Evolutionary conservation across 306 rosid genomes (phyloP), one percentile per base, ranked within the genome.

Genomic region (Lithocarpus polystachyus): DNA sequence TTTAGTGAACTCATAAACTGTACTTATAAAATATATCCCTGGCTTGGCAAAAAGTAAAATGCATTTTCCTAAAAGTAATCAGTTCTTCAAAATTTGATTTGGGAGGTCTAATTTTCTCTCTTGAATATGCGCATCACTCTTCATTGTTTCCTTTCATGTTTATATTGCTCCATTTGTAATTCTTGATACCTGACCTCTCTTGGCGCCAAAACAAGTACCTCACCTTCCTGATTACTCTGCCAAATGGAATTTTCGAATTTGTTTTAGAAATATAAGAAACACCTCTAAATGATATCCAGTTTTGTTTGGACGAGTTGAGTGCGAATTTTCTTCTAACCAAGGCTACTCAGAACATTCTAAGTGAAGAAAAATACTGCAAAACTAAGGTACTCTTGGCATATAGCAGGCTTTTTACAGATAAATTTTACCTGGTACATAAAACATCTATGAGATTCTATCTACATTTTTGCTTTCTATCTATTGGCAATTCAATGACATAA

Each of bases 401-500:
- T 35, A 67, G 72, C 52, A 33, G 52, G 72, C 72, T 33, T 33
- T 67, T 45, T 67, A 67, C 51, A 67, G 52, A 67, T 33, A 18
- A 67, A 67, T 67, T 64, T 15, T 5, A 17, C 70, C 18, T 5
- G 70, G 22, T 18, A 29, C 70, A 18, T 64, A 64, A 35, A 67
- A 35, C 51, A 31, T 24, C 53, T 71, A 43, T 71, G 75, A 14
- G 56, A 24, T 48, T 22, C 31, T 86, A 80, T 83, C 29, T 86
- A 83, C 89, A 83, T 65, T 76, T 67, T 80, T 69, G 81, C 71
- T 74, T 62, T 72, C 74, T 74, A 22, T 52, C 52, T 77, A 56
- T 55, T 74, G 37, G 55, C 26, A 19, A 67, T 31, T 67, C 72
- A n/a, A 28, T 12, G n/a, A 56, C 17, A 43, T 54, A 33, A 56